Conservation (phyloP, 768 basidiomycete genomes). For the Tephrocybe sp. region DNA sequence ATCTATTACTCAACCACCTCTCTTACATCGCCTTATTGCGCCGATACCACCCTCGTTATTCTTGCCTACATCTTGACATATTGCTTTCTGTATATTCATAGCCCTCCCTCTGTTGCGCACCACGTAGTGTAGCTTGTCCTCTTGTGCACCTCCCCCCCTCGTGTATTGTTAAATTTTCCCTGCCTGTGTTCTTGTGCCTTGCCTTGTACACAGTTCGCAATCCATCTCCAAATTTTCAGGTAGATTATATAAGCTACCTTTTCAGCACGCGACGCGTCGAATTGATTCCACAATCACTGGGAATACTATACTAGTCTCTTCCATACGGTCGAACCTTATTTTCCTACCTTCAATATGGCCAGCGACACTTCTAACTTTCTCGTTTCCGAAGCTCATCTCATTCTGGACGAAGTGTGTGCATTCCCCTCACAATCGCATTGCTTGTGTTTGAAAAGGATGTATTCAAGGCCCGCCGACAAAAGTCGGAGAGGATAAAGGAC, state of each 20-base stretch:
- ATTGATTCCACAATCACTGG: no score
- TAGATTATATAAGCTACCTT: conserved; percentile 3
- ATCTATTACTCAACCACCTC: conserved; percentile 3
- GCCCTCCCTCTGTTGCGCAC: conserved; percentile 11
- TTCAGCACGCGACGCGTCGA: no score
- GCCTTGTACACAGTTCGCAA: no score
- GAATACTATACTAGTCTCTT: no score
- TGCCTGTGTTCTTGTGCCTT: not conserved
- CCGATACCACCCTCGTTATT: conserved; percentile 4
- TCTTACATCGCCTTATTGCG: not conserved
- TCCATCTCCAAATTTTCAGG: no score
- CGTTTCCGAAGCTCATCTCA: conserved; percentile 70
- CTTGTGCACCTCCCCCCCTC: conserved; percentile 1
- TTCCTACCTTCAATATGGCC: conserved; percentile 16
- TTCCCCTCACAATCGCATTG: conserved; percentile 3
- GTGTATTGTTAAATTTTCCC: conserved; percentile 14
- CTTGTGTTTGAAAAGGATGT: conserved; percentile 6
- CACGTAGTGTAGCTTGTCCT: conserved; percentile 11
- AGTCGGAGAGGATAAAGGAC: conserved; percentile 67
- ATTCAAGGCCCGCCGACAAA: conserved; percentile 65
- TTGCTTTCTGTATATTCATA: conserved; percentile 17
- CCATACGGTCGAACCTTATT: no score
- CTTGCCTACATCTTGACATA: conserved; percentile 12
- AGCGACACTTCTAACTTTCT: conserved; percentile 56
- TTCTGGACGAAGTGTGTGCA: conserved; percentile 52